Conservation (phyloP, 2,329 filamentous ascomycete genomes). For the Pseudogymnoascus sp. region DNA sequence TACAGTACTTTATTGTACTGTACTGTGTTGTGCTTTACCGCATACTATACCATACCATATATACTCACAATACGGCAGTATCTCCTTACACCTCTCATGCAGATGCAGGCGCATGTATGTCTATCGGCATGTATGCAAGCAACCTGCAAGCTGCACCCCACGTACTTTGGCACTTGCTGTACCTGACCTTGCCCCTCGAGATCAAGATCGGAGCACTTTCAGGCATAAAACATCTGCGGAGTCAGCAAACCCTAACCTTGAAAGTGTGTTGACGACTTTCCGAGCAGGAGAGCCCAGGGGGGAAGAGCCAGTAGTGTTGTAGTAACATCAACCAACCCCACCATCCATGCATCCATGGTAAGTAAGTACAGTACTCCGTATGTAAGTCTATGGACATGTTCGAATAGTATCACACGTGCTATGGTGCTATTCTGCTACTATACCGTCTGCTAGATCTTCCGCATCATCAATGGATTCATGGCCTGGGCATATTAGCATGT, state of each 20-base stretch:
- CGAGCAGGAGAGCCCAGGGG: neutral
- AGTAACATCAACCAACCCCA: neutral
- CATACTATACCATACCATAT: neutral
- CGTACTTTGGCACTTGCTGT: neutral
- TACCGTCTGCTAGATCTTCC: neutral
- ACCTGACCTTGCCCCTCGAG: neutral
- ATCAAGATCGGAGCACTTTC: neutral
- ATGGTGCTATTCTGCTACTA: neutral
- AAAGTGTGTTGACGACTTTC: neutral
- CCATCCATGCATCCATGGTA: neutral
- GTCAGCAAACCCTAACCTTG: slow-evolving; percentile 4
- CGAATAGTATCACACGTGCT: neutral
- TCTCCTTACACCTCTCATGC: neutral
- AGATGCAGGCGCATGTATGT: slow-evolving; percentile 6
- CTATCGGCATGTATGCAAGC: neutral
- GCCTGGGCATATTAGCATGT: neutral
- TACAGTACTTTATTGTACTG: neutral
- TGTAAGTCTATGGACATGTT: neutral
- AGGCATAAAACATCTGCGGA: neutral
- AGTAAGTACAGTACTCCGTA: neutral
- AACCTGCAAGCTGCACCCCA: neutral
- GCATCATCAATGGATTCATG: neutral
- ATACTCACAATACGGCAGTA: neutral
- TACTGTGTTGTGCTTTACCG: neutral
- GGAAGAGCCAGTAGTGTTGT: neutral